A percentile compares a stretch with the other conserved stretches of the same genome.
These are phyloP conservation scores for Oryza coarctata DNA, from an alignment of 176 grass and related monocot genomes.

Conservation along the genomic window DNA sequence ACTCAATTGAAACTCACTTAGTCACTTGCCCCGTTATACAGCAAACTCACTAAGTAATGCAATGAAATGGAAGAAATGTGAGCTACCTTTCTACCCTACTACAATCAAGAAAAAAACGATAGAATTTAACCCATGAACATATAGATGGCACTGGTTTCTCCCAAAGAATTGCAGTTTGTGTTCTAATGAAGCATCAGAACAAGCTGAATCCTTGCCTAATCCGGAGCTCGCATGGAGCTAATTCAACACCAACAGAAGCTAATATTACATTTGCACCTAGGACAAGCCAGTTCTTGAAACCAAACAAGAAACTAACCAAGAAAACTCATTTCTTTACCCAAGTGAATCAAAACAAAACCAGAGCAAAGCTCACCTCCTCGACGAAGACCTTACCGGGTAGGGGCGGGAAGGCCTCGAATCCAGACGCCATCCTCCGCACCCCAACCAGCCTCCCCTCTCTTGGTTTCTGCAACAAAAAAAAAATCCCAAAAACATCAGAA, in stretches of 20 bases:
- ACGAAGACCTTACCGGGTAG: constrained; percentile 59
- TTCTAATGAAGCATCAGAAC: not conserved
- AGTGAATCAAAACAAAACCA: not conserved
- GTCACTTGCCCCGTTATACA: not conserved
- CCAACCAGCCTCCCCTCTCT: constrained; percentile 38
- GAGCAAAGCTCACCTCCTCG: constrained; percentile 59
- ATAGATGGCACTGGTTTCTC: not conserved
- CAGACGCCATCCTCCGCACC: constrained; percentile 55
- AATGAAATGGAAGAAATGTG: not conserved
- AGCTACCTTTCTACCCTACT: not conserved
- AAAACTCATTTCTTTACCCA: constrained; percentile 21
- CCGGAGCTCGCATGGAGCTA: not conserved
- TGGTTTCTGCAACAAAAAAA: constrained; percentile 30
- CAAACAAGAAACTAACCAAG: not conserved
- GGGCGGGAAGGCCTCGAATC: constrained; percentile 56
- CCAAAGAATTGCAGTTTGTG: not conserved
- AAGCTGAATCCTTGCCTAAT: not conserved
- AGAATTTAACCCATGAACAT: not conserved
- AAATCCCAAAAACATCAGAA: constrained; percentile 20
- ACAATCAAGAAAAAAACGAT: not conserved
- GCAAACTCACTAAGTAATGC: not conserved
- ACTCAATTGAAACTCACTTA: not conserved
- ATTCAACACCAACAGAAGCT: not conserved
- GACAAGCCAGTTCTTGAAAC: not conserved
- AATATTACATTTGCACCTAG: not conserved